phyloP scores from a whole-genome alignment of 139 green algal species.

The Eudorina sp. region DNA sequence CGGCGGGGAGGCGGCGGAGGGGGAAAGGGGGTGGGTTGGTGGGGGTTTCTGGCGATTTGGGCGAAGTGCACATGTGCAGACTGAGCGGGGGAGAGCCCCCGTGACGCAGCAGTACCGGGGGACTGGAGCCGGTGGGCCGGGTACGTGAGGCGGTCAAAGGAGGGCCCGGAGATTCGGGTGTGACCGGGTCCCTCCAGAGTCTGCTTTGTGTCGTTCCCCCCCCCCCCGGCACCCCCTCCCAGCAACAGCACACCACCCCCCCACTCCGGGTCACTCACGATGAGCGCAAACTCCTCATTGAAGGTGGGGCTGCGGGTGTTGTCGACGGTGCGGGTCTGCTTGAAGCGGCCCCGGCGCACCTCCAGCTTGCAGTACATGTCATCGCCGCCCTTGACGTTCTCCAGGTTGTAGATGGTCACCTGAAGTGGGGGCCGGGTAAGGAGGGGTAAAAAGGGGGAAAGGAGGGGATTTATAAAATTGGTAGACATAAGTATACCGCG shows the following conservation, averaged over 20 bases:
- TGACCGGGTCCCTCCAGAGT: too few species aligned
- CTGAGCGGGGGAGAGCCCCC: too few species aligned
- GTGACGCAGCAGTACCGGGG: too few species aligned
- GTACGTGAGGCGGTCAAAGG: too few species aligned
- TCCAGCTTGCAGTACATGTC: conserved; percentile 45
- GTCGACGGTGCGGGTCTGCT: conserved; percentile 60
- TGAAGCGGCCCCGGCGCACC: conserved; percentile 58
- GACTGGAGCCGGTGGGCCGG: too few species aligned
- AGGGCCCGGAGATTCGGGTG: too few species aligned
- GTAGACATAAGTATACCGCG: too few species aligned
- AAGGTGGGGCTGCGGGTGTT: conserved; percentile 68
- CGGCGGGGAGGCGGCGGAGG: not conserved
- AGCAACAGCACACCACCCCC: too few species aligned
- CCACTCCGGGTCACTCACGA: too few species aligned
- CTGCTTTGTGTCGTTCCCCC: too few species aligned
- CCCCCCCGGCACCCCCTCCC: not conserved
- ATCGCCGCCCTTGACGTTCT: conserved; percentile 35
- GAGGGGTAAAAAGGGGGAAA: not conserved
- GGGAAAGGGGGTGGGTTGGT: not conserved
- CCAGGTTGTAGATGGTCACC: conserved; percentile 26
- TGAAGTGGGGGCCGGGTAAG: not conserved
- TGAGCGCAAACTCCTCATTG: conserved; percentile 74
- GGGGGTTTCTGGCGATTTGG: not conserved
- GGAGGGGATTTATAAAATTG: too few species aligned
- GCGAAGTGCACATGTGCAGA: too few species aligned